phyloP scores from a whole-genome alignment of 2,329 filamentous ascomycete genomes.

The Chaetomium sp. region DNA sequence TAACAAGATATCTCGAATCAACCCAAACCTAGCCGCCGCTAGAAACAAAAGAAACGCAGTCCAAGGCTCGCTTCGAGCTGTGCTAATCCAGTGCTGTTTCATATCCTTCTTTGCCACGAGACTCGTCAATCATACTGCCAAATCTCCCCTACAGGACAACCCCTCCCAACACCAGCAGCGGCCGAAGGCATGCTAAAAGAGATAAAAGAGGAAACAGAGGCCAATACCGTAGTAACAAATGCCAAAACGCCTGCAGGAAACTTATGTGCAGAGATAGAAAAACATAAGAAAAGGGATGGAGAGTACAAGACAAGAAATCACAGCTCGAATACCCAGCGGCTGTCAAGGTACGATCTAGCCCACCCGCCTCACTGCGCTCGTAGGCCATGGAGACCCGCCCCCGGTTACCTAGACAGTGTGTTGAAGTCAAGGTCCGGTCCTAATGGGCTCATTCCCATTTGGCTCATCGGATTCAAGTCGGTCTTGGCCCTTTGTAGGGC shows the following conservation, averaged over 20 bases:
- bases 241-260: too few species aligned
- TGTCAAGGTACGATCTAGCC: too few species aligned
- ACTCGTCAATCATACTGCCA: constrained; percentile 8
- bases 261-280: background rate
- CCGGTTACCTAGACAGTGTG: constrained; percentile 28
- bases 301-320: background rate
- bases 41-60: constrained; percentile 9
- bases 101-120: constrained; percentile 9
- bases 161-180: too few species aligned
- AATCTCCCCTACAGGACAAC: background rate
- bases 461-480: constrained; percentile 29
- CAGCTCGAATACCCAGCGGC: too few species aligned
- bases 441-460: constrained; percentile 22
- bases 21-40: background rate
- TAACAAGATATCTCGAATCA: background rate
- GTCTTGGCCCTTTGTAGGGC: constrained; percentile 41
- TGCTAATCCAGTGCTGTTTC: background rate
- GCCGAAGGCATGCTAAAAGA: too few species aligned
- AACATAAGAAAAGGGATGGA: background rate
- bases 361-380: too few species aligned
- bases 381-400: too few species aligned
- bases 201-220: too few species aligned
- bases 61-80: background rate
- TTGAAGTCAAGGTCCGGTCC: constrained; percentile 37
- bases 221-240: too few species aligned